Base-by-base conservation (phyloP, 2,329 filamentous ascomycete species). In the Mycogone perniciosa region DNA sequence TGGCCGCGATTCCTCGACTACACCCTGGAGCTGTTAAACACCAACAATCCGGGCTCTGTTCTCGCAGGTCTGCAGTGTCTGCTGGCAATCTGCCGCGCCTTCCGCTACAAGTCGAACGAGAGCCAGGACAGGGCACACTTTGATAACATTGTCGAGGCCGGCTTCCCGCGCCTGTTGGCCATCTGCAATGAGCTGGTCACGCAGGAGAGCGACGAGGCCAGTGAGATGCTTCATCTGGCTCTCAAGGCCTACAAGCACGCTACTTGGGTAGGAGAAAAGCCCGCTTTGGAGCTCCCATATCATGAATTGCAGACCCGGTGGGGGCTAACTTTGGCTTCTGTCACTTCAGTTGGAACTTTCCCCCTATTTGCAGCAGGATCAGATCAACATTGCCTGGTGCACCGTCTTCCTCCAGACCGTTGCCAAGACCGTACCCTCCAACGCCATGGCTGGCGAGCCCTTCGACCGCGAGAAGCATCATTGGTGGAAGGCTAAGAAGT, bases 401-500 rank as follows among this genome's bases (percentile, higher is more conserved):
- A 92, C 91, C 27, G 80, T 99, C 54, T 97, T 99, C 75, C 76
- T 99, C 59, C 85, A 87, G 54, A 89, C 95, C 46, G 88, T 97
- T 34, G 85, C 86, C 59, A 97, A 97, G 71, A 75, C 85, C 26
- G 84, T 88, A 34, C 93, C 93, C 4, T 79, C 86, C 50, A 83
- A 78, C 59, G 86, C 91, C 34, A 84, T 97, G 79, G 89, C 95
- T 54, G 88, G 88, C 54, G 89, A 84, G 53, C 73, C 86, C 47
- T 84, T 89, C 52, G 92, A 97, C 64, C 83, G 93, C 52, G 93
- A 97, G 70, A 81, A 86, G 62, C 91, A 96, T 66, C 90, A 96
- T 69, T 99, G 93, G 92, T 99, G 92, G 92, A 99, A 97, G 76
- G 88, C 91, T 57, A 97, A 97, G 84, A 99, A 99, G 72, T 97